Percentiles rank a stretch among this genome's conserved stretches.
phyloP scores from a whole-genome alignment of 192 early-diverging fungal species.

The Entophlyctis luteolus region DNA sequence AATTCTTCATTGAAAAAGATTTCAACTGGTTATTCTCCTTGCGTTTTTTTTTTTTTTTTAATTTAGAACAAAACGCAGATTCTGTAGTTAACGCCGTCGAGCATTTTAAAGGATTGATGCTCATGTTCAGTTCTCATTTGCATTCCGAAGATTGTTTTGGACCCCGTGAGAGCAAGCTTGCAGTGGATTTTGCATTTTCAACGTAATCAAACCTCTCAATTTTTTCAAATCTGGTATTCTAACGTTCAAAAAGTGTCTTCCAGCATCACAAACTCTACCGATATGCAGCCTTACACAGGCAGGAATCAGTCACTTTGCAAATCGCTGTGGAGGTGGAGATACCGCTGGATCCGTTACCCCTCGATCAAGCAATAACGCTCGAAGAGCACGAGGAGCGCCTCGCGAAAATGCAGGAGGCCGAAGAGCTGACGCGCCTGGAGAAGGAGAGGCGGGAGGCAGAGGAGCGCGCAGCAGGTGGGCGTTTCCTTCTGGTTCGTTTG shows the following conservation, averaged over 20 bases:
- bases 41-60: not conserved
- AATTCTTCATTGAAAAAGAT: conserved; percentile 24
- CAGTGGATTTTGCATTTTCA: conserved; percentile 21
- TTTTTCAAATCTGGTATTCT: not conserved
- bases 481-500: not conserved
- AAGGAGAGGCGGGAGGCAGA: conserved; percentile 14
- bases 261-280: conserved; percentile 20
- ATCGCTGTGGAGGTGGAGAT: conserved; percentile 11
- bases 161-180: conserved; percentile 3
- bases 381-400: conserved; percentile 28
- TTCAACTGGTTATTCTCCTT: not conserved
- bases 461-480: conserved; percentile 30
- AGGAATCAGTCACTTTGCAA: not conserved
- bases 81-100: conserved; percentile 3
- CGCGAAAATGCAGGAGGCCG: conserved; percentile 15
- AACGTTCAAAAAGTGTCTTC: not conserved
- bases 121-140: conserved; percentile 1
- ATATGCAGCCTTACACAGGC: conserved; percentile 5
- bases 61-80: not conserved
- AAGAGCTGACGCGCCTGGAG: conserved; percentile 25
- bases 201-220: conserved; percentile 12
- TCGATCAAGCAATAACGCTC: conserved; percentile 28
- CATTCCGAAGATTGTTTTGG: conserved; percentile 25
- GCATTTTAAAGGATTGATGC: conserved; percentile 16
- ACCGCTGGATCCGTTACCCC: conserved; percentile 19